A percentile compares a stretch with the other conserved stretches of the same genome.
Conservation (phyloP, 2,329 filamentous ascomycete genomes). For the Fusarium nematophilum region DNA sequence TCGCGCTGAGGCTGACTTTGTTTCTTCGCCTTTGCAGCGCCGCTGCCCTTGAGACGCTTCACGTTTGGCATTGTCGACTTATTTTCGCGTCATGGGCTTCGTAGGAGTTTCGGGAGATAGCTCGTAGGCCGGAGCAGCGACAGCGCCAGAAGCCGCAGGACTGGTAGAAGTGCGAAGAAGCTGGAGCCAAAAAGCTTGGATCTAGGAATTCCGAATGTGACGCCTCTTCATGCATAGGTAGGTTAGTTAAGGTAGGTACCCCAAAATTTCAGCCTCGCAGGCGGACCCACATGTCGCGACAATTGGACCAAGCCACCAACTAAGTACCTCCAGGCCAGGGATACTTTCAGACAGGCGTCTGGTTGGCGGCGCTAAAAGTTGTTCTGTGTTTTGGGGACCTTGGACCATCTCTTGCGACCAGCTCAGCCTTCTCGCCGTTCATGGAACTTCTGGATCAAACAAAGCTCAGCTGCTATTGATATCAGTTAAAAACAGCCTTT, state of each 20-base stretch:
- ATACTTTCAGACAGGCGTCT: constrained; percentile 19
- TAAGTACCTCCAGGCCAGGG: constrained; percentile 19
- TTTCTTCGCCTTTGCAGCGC: constrained; percentile 53
- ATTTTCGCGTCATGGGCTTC: constrained; percentile 39
- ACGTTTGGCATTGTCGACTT: constrained; percentile 64
- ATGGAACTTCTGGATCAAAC: constrained; percentile 1
- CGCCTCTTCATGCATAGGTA: constrained; percentile 33
- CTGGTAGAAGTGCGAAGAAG: constrained; percentile 18
- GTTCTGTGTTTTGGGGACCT: constrained; percentile 8
- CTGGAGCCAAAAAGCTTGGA: constrained; percentile 26
- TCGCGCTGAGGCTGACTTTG: constrained; percentile 53
- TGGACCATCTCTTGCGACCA: background rate
- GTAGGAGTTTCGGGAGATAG: constrained; percentile 2
- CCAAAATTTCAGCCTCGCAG: constrained; percentile 53
- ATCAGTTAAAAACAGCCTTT: constrained; percentile 10
- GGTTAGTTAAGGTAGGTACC: constrained; percentile 11
- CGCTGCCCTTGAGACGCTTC: constrained; percentile 68
- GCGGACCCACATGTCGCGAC: constrained; percentile 39
- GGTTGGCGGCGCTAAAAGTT: constrained; percentile 1
- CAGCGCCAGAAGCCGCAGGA: constrained; percentile 17
- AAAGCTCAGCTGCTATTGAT: constrained; percentile 12
- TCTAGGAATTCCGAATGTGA: constrained; percentile 32
- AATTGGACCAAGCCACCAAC: constrained; percentile 29
- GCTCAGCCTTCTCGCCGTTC: constrained; percentile 40
- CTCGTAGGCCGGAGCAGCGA: constrained; percentile 19